These are phyloP conservation scores for Piromyces finnis DNA, from an alignment of 192 early-diverging fungal species.

Conservation along the genomic window DNA sequence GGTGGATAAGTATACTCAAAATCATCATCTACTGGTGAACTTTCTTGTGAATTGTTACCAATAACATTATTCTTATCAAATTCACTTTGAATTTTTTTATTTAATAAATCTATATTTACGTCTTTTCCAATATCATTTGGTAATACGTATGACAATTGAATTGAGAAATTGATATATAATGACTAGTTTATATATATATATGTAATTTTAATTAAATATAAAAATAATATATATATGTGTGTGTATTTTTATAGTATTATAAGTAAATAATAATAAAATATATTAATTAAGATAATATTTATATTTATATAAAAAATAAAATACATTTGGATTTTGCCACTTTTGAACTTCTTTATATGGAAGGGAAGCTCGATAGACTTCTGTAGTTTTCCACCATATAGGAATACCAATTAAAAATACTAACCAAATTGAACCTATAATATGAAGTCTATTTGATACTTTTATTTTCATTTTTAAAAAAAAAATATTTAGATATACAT, in stretches of 20 bases:
- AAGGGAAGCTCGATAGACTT: constrained; percentile 56
- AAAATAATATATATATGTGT: too few species aligned
- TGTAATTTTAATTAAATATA: neutral
- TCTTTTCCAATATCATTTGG: neutral
- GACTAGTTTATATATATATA: constrained; percentile 1
- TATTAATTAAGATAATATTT: neutral
- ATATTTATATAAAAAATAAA: neutral
- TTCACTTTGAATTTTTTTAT: neutral
- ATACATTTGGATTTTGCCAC: constrained; percentile 15
- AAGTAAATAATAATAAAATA: neutral
- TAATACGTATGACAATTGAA: neutral
- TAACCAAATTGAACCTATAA: constrained; percentile 4
- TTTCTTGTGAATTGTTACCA: neutral
- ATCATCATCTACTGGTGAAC: neutral
- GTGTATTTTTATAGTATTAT: too few species aligned
- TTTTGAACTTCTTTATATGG: constrained; percentile 38
- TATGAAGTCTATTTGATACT: neutral
- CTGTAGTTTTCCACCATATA: constrained; percentile 66
- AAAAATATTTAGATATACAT: too few species aligned
- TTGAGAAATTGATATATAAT: neutral
- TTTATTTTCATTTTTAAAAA: neutral
- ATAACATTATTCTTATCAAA: neutral
- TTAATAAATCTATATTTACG: neutral
- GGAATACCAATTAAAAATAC: constrained; percentile 46
- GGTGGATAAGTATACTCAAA: neutral